Evolutionary conservation across 345 rosid genomes (phyloP), one percentile per base, ranked within the genome.

Genomic region (Arabidopsis suecica): DNA sequence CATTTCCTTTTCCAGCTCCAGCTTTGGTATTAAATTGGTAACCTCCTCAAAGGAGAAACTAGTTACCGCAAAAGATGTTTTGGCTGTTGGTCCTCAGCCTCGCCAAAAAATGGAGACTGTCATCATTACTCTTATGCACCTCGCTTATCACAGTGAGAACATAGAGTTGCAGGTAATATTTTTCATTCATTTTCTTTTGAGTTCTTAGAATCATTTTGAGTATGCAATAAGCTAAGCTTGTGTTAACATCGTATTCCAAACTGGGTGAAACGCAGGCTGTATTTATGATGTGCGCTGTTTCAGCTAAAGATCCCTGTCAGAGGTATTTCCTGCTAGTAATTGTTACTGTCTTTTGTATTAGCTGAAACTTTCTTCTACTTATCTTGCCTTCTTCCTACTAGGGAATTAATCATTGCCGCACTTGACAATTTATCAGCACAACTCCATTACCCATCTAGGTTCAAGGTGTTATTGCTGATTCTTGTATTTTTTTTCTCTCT

Each of bases 81-180:
- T 94, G 42, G 88, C 86, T 68, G 84, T 83, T 81, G 96, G 90
- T 82, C 85, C 93, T 61, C 96, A 87, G 84, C 84, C 97, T 69
- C 78, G 74, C 55, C 86, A 83, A 50, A 74, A 48, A 71, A 69
- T 91, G 83, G 98, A 94, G 78, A 89, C 98, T 66, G 73, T 83
- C 68, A 81, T 94, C 74, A 65, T 87, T 58, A 88, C 97, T 53
- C 91, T 94, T 28, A 87, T 88, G 94, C 96, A 94, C 80, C 85
- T 91, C 78, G 97, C 98, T 38, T 79, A 86, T 72, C 95, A 91
- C 68, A 89, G 98, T 77, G 95, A 88, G 71, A 87, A 83, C 79
- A 84, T 88, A 72, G 98, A 91, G 85, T 66, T 87, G 76, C 86
- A 94, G 90, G 98, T 94, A 84, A 42, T 66, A 49, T 48, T 22